Percentiles rank a stretch among this genome's conserved stretches.
Evolutionary conservation across 2,329 filamentous ascomycete genomes (phyloP).

Genomic region (Trichoderma cornu-damae): DNA sequence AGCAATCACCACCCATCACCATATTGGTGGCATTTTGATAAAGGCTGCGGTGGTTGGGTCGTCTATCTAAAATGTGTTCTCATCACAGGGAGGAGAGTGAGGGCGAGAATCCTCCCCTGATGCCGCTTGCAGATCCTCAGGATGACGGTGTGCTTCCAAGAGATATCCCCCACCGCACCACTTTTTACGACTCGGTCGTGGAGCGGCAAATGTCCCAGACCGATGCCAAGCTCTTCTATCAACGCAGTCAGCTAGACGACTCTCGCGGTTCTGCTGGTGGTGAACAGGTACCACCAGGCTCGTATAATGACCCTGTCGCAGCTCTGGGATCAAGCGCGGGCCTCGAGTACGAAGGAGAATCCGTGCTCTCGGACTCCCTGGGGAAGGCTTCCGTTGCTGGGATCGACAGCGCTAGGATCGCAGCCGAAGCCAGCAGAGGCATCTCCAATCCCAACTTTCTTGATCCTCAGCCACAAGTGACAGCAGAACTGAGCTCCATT

Average conservation of each 20-base stretch:
- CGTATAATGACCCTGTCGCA: constrained; percentile 6
- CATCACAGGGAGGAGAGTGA: background rate
- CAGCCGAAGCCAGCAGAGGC: background rate
- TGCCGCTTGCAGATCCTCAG: background rate
- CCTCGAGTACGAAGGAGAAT: background rate
- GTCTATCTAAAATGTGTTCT: background rate
- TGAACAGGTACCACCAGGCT: background rate
- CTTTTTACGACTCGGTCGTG: constrained; percentile 11
- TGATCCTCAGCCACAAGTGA: constrained; percentile 8
- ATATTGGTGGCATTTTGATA: background rate
- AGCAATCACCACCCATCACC: background rate
- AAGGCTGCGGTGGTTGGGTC: background rate
- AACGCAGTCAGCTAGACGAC: constrained; percentile 7
- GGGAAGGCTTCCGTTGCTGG: background rate
- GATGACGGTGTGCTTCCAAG: constrained; percentile 13
- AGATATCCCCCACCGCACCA: constrained; percentile 12
- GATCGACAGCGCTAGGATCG: background rate
- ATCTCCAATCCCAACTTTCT: constrained; percentile 10
- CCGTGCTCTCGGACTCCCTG: background rate
- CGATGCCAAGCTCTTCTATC: constrained; percentile 12
- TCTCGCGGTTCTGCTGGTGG: no score
- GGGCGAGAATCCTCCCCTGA: background rate
- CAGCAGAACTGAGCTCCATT: constrained; percentile 8
- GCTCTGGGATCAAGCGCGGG: background rate
- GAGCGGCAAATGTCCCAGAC: constrained; percentile 13